Base-by-base conservation (phyloP, 805 yeast genomes). In the Sugiyamaella qingdaonensis region DNA sequence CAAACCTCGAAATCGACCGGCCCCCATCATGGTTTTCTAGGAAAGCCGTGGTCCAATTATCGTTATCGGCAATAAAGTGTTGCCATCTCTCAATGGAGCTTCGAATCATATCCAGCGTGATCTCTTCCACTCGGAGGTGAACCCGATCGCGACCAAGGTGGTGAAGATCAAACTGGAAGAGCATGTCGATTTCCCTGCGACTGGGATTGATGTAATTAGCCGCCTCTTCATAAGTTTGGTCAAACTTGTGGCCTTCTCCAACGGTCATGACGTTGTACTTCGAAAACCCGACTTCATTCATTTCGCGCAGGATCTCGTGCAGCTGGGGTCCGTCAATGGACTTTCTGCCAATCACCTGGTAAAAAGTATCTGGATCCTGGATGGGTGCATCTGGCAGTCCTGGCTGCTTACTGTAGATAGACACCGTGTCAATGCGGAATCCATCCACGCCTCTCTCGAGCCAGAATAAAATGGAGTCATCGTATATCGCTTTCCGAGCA, bases 1-100 rank as follows among this genome's bases (percentile, higher is more conserved):
- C 71, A 61, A 78, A 79, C 61, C 84, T 70, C 9, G 81, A 66
- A 42, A 79, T 73, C 35, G 77, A 68, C 61, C 84, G 72, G 10
- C 83, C 78, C 59, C 77, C 82, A 65, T 80, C 85, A 61, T 80
- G 85, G 63, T 80, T 80, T 64, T 80, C 85, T 53, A 76, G 61
- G 65, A 75, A 80, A 16, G 73, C 71, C 10, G 85, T 76, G 27
- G 78, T 65, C 85, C 85, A 80, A 16, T 79, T 80, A 34, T 49
- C 55, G n/a, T 46, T 47, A n/a, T 43, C 55, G 11, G 10, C 35
- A 24, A 47, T 39, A 14, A 47, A 19, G n/a, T 46, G n/a, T 32
- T 47, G 52, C 48, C 48, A 42, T 33, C 39, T 47, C 24, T 48
- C 39, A 8, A 48, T 33, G 19, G 21, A 39, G 24, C 24, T 39